Conservation (phyloP, 2,329 filamentous ascomycete genomes). For the Colletotrichum noveboracense region DNA sequence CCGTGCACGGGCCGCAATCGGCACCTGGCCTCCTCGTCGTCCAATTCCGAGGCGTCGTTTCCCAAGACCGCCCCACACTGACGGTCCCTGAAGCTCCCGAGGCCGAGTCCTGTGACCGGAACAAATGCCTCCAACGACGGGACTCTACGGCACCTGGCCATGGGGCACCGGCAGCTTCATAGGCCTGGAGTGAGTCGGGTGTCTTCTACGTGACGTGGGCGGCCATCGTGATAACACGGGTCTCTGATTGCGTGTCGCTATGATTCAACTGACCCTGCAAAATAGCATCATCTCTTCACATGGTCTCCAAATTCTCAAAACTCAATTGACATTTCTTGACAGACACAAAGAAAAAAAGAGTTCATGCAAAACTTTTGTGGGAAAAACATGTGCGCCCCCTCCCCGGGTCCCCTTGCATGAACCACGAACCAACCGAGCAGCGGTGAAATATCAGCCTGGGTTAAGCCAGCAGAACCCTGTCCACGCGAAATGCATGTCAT, state of each 20-base stretch:
- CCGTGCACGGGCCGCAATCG: not conserved
- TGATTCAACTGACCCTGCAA: not conserved
- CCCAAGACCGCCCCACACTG: not conserved
- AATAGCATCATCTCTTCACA: not conserved
- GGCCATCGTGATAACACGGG: not conserved
- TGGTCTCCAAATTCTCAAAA: not conserved
- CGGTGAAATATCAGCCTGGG: constrained; percentile 10
- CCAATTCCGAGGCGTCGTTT: not conserved
- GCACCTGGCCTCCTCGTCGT: not conserved
- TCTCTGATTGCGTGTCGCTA: not conserved
- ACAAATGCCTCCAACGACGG: not conserved
- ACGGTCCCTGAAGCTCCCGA: constrained; percentile 20
- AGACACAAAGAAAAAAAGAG: not conserved
- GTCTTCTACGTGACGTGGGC: not conserved
- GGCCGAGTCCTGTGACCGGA: not conserved
- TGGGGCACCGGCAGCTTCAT: not conserved
- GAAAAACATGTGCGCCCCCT: not conserved
- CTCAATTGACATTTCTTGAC: not conserved
- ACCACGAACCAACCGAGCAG: constrained; percentile 7
- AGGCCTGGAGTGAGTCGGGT: not conserved
- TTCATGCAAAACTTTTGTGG: not conserved
- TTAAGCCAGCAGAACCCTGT: constrained; percentile 10
- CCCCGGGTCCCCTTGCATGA: constrained; percentile 14
- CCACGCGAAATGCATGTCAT: constrained; percentile 5
- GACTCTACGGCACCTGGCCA: not conserved